These are phyloP conservation scores for Plantago major DNA, from an alignment of 257 asterid species.

Conservation along the genomic window DNA sequence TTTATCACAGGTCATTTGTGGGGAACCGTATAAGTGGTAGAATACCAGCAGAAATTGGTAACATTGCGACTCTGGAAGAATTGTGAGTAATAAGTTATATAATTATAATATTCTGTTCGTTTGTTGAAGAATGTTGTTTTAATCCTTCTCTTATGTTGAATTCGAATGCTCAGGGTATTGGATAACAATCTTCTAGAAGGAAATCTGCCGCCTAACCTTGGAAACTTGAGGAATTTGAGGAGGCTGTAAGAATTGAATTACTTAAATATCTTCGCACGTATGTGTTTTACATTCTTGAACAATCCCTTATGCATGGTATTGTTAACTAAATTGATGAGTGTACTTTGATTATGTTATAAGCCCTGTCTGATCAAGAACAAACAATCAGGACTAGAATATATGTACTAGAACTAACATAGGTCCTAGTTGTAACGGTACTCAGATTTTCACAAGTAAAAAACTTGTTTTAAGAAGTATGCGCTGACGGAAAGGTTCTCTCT, in stretches of 20 bases:
- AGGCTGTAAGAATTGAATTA: constrained; percentile 50
- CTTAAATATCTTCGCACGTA: too few species aligned
- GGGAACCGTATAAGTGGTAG: constrained; percentile 74
- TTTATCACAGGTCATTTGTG: constrained; percentile 48
- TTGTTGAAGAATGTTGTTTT: background rate
- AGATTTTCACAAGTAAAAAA: background rate
- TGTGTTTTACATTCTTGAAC: too few species aligned
- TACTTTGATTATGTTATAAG: too few species aligned
- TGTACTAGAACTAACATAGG: too few species aligned
- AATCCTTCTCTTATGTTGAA: constrained; percentile 18
- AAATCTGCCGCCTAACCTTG: constrained; percentile 61
- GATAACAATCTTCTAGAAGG: constrained; percentile 82
- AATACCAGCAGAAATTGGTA: constrained; percentile 73
- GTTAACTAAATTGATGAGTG: too few species aligned
- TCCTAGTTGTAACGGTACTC: background rate
- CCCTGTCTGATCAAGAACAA: too few species aligned
- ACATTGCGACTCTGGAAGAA: constrained; percentile 50
- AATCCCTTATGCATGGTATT: too few species aligned
- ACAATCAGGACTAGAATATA: too few species aligned
- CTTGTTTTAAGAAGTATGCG: constrained; percentile 1
- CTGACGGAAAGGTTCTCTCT: constrained; percentile 22
- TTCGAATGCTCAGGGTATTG: constrained; percentile 44
- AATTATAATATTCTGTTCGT: background rate
- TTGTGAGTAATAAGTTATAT: constrained; percentile 49
- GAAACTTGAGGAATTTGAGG: constrained; percentile 53